Percentiles rank a stretch among this genome's conserved stretches.
phyloP scores from a whole-genome alignment of 306 rosid species.

The Cicer yamashitae region DNA sequence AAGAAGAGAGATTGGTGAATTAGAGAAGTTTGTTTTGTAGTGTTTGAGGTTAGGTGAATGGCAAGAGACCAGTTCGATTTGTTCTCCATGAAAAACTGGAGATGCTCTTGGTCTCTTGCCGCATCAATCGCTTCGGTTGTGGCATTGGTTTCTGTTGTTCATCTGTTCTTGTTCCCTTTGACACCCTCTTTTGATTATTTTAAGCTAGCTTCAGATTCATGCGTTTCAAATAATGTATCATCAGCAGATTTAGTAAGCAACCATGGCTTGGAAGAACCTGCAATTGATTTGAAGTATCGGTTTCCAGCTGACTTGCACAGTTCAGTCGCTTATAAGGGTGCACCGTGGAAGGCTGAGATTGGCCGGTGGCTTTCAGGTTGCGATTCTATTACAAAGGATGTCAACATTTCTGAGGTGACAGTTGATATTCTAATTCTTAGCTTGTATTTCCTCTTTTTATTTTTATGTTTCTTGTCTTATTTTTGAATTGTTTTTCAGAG shows the following conservation, averaged over 20 bases:
- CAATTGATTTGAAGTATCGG: slow-evolving; percentile 53
- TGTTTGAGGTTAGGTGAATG: slow-evolving; percentile 25
- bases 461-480: slow-evolving; percentile 14
- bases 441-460: not conserved
- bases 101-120: slow-evolving; percentile 72
- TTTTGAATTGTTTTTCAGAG: slow-evolving; percentile 2
- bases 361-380: slow-evolving; percentile 95
- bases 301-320: slow-evolving; percentile 71
- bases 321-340: slow-evolving; percentile 73
- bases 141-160: slow-evolving; percentile 71
- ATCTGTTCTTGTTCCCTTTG: slow-evolving; percentile 83
- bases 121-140: slow-evolving; percentile 69
- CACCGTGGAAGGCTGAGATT: slow-evolving; percentile 90
- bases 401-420: slow-evolving; percentile 80
- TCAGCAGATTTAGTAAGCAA: slow-evolving; percentile 49
- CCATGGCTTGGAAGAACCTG: slow-evolving; percentile 44
- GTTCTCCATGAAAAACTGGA: slow-evolving; percentile 67
- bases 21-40: slow-evolving; percentile 37
- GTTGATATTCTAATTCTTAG: slow-evolving; percentile 28
- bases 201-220: slow-evolving; percentile 61
- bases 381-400: slow-evolving; percentile 59
- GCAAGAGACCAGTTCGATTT: slow-evolving; percentile 57
- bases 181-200: slow-evolving; percentile 72
- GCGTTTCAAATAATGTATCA: slow-evolving; percentile 49
- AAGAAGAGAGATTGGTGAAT: slow-evolving; percentile 48